Base-by-base conservation (phyloP, 2,329 filamentous ascomycete genomes). In the Tolypocladium cylindrosporum region DNA sequence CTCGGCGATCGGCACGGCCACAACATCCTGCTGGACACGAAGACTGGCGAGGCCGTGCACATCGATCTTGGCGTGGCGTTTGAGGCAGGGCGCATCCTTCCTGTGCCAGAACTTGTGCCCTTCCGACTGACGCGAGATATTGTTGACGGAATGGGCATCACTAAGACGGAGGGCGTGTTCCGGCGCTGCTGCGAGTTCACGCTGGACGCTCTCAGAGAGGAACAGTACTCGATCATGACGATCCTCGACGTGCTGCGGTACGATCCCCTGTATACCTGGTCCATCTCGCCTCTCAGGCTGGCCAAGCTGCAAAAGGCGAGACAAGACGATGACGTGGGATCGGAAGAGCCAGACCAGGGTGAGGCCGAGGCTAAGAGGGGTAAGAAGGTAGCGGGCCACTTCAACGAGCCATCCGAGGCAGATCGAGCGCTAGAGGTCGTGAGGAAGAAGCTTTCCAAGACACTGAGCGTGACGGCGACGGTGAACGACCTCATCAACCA, bases 181-280 rank as follows among this genome's bases (percentile, higher is more conserved):
- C 85, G 94, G 9, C 85, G 95, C n/a, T 97, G 93, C 74, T 99
- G 94, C 71, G 95, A 99, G 70, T 97, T 97, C 70, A 97, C 92
- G 0, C 83, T 99, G 39, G 91, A 97, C 61, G 92, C 95, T 1
- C 78, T 99, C 41, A 87, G 94, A n/a, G 89, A 96, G 66, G 94
- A 99, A 71, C 90, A 90, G 14, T 95, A 96, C 70, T 92, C 89
- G 51, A 99, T 99, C 75, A 97, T 97, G 92, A 97, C 94, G 0
- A 91, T 99, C 56, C 84, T 99, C 24, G 95, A 99, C 68, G 95
- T 99, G 27, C 77, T 99, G 59, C 88, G 95, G n/a, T 97, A 97
- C 73, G 94, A 99, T 78, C 95, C 94, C 1, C 76, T 99, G 61
- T 96, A 97, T 72, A 94, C 86, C 60, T 99, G 94, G 94, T 93